Conservation (phyloP, 805 yeast species). For the Candida ovalis region DNA sequence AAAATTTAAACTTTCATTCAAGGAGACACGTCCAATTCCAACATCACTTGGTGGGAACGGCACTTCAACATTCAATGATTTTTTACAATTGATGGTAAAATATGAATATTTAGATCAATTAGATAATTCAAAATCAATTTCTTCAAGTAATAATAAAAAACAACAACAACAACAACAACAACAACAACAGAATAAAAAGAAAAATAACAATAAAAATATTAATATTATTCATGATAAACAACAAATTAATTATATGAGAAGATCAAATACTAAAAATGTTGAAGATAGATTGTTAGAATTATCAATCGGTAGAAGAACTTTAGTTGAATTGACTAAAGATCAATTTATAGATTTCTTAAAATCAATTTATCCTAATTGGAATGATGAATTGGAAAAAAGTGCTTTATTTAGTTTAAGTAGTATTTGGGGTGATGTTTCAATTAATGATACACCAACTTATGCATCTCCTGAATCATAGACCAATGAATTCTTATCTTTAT, state of each 20-base stretch:
- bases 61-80: constrained; percentile 19
- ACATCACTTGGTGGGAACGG: not conserved
- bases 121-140: constrained; percentile 16
- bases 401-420: constrained; percentile 23
- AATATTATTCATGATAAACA: no score
- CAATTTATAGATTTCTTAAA: constrained; percentile 25
- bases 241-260: constrained; percentile 1
- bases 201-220: no score
- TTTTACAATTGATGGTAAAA: constrained; percentile 20
- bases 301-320: constrained; percentile 28
- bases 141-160: constrained; percentile 2
- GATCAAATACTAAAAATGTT: constrained; percentile 8
- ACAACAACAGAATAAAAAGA: no score
- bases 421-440: constrained; percentile 13
- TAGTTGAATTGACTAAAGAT: constrained; percentile 24
- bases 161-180: no score
- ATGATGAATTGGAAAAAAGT: constrained; percentile 24
- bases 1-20: constrained; percentile 4
- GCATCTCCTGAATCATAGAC: no score
- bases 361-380: constrained; percentile 26
- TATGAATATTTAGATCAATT: constrained; percentile 26
- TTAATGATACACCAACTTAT: no score
- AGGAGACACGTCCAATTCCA: not conserved
- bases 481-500: no score
- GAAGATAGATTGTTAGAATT: constrained; percentile 24